These are phyloP conservation scores for Porphyra umbilicalis DNA, from an alignment of 31 red algal species.

Conservation along the genomic window DNA sequence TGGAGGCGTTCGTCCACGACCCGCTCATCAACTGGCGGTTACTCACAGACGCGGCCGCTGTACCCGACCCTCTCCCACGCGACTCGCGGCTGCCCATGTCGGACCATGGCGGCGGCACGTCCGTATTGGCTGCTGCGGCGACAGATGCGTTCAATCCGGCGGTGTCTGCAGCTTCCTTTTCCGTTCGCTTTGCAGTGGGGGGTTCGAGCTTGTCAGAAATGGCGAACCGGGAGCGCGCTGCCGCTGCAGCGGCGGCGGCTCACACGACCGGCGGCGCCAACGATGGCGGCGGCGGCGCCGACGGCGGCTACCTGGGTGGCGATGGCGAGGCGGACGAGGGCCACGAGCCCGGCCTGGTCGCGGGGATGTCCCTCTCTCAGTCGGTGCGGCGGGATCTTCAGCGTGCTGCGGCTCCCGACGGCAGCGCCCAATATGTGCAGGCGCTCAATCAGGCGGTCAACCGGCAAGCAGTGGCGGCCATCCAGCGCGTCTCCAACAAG, in stretches of 20 bases:
- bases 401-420: background rate
- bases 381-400: background rate
- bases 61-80: slow-evolving; percentile 11
- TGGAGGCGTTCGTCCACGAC: slow-evolving; percentile 98
- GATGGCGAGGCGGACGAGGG: background rate
- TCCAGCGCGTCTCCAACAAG: slow-evolving; percentile 77
- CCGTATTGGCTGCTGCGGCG: background rate
- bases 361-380: background rate
- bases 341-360: background rate
- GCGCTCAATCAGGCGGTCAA: slow-evolving; percentile 23
- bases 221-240: slow-evolving; percentile 13
- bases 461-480: slow-evolving; percentile 40
- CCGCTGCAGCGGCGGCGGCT: background rate
- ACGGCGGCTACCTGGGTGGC: background rate
- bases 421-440: background rate
- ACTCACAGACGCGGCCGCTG: slow-evolving; percentile 33
- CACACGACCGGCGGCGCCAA: background rate
- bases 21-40: slow-evolving; percentile 83
- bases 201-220: slow-evolving; percentile 17
- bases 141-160: background rate
- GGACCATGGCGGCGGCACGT: slow-evolving; percentile 1
- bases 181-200: background rate
- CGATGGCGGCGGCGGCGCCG: background rate
- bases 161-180: background rate
- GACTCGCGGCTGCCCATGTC: slow-evolving; percentile 1